phyloP scores from a whole-genome alignment of 441 rosid species.

The Aleurites moluccanus region DNA sequence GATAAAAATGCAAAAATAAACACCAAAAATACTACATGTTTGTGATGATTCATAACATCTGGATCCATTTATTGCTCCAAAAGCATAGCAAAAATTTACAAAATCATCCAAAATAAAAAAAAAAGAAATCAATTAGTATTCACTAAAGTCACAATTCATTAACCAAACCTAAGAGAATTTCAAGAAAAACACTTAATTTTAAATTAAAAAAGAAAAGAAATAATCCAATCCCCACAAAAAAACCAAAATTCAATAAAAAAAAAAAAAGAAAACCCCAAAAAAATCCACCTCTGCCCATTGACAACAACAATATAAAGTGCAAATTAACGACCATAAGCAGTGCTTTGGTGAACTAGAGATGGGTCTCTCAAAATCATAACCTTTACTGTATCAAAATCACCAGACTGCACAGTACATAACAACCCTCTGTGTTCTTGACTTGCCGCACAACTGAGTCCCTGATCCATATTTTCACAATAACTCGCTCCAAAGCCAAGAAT shows the following conservation, averaged over 20 bases:
- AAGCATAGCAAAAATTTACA: conserved; percentile 71
- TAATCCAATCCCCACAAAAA: not conserved
- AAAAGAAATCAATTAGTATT: conserved; percentile 18
- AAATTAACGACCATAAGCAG: conserved; percentile 76
- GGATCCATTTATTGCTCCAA: conserved; percentile 70
- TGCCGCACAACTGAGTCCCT: conserved; percentile 76
- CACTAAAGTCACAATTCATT: conserved; percentile 3
- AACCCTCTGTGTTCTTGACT: conserved; percentile 64
- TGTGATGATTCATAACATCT: conserved; percentile 80
- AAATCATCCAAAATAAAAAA: conserved; percentile 4
- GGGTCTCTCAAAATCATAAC: conserved; percentile 55
- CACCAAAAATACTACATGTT: conserved; percentile 56
- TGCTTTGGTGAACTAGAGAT: conserved; percentile 45
- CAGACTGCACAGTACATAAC: conserved; percentile 67
- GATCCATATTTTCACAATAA: conserved; percentile 55
- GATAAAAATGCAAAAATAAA: not conserved
- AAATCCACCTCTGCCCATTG: conserved; percentile 76
- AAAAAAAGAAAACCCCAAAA: not conserved
- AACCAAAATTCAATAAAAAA: conserved; percentile 19
- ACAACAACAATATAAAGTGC: conserved; percentile 90
- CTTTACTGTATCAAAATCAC: conserved; percentile 52
- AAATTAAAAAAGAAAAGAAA: not conserved
- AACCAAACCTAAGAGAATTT: conserved; percentile 12
- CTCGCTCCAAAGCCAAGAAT: conserved; percentile 5
- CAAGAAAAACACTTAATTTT: not conserved